phyloP scores from a whole-genome alignment of 176 grass and related monocot species.

The Musa acuminata region DNA sequence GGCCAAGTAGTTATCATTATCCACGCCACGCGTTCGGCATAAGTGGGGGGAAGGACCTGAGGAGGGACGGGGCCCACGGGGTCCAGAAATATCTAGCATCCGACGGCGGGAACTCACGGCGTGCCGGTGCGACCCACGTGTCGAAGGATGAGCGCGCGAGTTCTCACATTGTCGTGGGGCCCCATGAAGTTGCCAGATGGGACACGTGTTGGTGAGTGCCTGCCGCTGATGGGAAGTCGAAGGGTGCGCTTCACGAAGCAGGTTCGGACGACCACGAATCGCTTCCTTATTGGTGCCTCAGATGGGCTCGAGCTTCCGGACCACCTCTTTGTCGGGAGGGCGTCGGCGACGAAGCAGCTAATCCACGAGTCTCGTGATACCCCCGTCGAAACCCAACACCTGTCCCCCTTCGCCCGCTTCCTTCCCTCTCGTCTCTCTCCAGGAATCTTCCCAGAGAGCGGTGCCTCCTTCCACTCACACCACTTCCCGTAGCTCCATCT shows the following conservation, averaged over 20 bases:
- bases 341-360: not conserved
- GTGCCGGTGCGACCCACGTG: not conserved
- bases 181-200: not conserved
- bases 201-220: not conserved
- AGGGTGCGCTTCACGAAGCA: not conserved
- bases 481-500: not conserved
- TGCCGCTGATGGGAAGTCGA: not conserved
- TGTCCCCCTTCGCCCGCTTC: not conserved
- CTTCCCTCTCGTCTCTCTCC: not conserved
- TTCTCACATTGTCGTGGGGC: not conserved
- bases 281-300: not conserved
- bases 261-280: not conserved
- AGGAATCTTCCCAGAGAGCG: not conserved
- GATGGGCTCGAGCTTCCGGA: not conserved
- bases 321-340: not conserved
- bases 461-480: not conserved
- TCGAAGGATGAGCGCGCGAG: not conserved
- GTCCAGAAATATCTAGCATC: not conserved
- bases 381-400: not conserved
- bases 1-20: not conserved
- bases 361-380: not conserved
- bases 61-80: not conserved
- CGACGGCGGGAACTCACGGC: not conserved
- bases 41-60: not conserved
- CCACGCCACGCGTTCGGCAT: not conserved